Evolutionary conservation across 108 stramenopile species (phyloP).

Genomic region (Cyclotella distinguenda): DNA sequence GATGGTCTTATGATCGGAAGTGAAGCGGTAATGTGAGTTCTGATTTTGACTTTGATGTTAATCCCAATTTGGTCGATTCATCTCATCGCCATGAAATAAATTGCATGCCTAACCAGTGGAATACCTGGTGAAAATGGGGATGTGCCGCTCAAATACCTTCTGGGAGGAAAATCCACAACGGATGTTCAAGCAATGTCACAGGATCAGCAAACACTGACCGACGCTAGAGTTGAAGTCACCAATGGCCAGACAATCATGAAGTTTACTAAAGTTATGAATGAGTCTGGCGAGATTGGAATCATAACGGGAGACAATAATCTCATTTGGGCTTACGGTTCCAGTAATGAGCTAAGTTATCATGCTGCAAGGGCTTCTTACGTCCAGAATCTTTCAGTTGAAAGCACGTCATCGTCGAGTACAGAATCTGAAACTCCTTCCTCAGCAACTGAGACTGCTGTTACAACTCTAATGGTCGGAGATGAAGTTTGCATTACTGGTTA

Average conservation of each 20-base stretch:
- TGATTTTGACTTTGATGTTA: not conserved
- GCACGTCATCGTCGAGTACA: too few species aligned
- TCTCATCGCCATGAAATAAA: not conserved
- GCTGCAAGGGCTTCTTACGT: constrained; percentile 12
- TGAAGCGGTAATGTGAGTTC: constrained; percentile 28
- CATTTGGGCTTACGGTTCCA: constrained; percentile 44
- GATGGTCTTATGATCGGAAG: constrained; percentile 25
- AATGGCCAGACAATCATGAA: constrained; percentile 43
- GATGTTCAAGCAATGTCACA: constrained; percentile 32
- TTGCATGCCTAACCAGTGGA: constrained; percentile 2
- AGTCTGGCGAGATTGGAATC: constrained; percentile 53
- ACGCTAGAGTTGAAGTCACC: constrained; percentile 24
- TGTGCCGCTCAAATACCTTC: not conserved
- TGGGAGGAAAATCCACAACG: not conserved
- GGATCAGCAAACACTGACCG: constrained; percentile 56
- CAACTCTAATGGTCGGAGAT: constrained; percentile 18
- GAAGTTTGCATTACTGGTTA: constrained; percentile 40
- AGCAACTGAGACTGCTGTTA: too few species aligned
- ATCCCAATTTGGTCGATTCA: not conserved
- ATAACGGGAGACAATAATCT: constrained; percentile 37
- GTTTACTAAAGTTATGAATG: constrained; percentile 62
- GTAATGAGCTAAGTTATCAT: constrained; percentile 43
- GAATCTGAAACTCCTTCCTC: too few species aligned
- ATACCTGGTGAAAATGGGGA: not conserved
- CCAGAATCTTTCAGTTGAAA: constrained; percentile 6